These are phyloP conservation scores for Capronia americana DNA, from an alignment of 2,329 filamentous ascomycete species.

Conservation along the genomic window DNA sequence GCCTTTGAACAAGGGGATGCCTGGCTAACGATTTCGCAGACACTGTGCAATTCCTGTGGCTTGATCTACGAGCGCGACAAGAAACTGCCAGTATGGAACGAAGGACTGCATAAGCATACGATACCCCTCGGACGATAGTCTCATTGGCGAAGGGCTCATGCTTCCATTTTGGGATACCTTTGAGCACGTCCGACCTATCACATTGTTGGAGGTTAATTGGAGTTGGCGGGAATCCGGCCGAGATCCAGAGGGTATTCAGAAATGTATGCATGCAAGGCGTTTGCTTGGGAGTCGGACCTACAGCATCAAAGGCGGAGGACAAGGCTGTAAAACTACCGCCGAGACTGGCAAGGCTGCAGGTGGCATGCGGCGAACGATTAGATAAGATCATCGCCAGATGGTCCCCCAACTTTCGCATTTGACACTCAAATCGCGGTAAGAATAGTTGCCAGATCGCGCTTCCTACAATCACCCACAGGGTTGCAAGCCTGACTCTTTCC, in stretches of 20 bases:
- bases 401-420: constrained; percentile 12
- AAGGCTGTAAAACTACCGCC: constrained; percentile 16
- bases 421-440: constrained; percentile 1
- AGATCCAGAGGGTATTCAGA: not conserved
- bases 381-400: constrained; percentile 21
- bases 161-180: not conserved
- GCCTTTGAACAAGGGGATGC: not conserved
- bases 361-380: constrained; percentile 10
- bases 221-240: not conserved
- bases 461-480: not conserved
- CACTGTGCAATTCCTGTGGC: constrained; percentile 92
- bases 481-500: not conserved
- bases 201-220: not conserved
- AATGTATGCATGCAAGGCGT: constrained; percentile 8
- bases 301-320: constrained; percentile 2
- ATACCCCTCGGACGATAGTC: constrained; percentile 46
- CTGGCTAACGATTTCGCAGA: constrained; percentile 56
- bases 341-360: constrained; percentile 5
- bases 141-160: not conserved
- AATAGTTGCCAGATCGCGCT: constrained; percentile 28
- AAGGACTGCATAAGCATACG: constrained; percentile 67
- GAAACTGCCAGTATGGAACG: constrained; percentile 78
- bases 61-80: constrained; percentile 87
- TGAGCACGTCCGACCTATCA: not conserved
- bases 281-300: not conserved